Evolutionary conservation across 2,329 filamentous ascomycete genomes (phyloP), one percentile per base, ranked within the genome.

Genomic region (Colletotrichum horii): DNA sequence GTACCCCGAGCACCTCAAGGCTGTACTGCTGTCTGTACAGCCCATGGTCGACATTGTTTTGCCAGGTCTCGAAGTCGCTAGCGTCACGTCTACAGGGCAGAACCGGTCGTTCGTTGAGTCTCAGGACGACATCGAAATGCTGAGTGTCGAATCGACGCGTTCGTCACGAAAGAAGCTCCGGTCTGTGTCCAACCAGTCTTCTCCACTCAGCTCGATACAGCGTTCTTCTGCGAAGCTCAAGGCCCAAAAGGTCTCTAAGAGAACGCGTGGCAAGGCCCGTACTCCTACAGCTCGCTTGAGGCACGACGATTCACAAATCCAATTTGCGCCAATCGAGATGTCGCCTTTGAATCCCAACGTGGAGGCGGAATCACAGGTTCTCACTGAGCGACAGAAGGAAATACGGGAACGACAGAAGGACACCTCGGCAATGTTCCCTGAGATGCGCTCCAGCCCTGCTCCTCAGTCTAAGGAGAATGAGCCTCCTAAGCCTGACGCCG

Each of bases 301-400:
- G 38, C 95, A 98, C 79, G 91, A 98, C 77, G 91, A 97, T 83
- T 97, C 95, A 1, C 95, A 97, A 80, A 89, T 97, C 30, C 89
- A 94, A 58, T 97, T 97, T 80, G 91, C 93, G 4, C 86, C 91
- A 0, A 93, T 96, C 62, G 89, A 91, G 34, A 91, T 92, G 15
- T 91, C 93, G 0, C 87, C 88, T 0, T 85, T 84, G 3, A 83
- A 74, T 28, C 70, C 89, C 4, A 84, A 88, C 6, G 83, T 85
- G 16, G 84, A 83, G 1, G 81, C 89, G 4, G 93, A 95, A 71
- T 95, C 94, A 1, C 95, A 97, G 79, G 84, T 93, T 22, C 86
- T 98, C 65, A 98, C 95, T 0, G 94, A 96, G 43, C 91, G 92
- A 58, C 95, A 98, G 82, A 93, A 90, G 80, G 95, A 98, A 79